A percentile compares a stretch with the other conserved stretches of the same genome.
Conservation (phyloP, 1,284 basidiomycete species). For the Rhizoctonia solani region DNA sequence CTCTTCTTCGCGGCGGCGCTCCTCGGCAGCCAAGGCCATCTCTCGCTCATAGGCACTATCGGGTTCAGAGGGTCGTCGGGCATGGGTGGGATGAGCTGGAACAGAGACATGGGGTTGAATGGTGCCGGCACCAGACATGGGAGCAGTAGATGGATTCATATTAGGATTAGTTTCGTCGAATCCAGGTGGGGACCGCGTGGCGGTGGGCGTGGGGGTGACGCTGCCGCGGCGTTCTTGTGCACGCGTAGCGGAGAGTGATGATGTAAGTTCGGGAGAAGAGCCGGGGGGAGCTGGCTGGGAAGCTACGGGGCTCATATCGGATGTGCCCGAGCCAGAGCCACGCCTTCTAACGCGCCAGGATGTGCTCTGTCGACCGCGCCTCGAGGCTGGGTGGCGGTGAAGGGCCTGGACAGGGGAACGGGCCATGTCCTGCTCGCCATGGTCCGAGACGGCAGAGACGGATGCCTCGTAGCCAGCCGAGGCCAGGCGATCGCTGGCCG, state of each 20-base stretch:
- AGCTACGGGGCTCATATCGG: conserved; percentile 25
- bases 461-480: conserved; percentile 69
- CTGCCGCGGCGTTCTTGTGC: conserved; percentile 20
- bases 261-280: conserved; percentile 16
- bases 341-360: conserved; percentile 8
- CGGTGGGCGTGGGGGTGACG: conserved; percentile 28
- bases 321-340: conserved; percentile 6
- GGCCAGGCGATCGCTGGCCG: conserved; percentile 61
- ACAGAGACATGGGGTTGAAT: too few species aligned
- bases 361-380: conserved; percentile 15
- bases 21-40: conserved; percentile 10
- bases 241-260: conserved; percentile 21
- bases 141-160: too few species aligned
- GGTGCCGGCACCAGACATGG: too few species aligned
- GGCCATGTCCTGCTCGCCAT: conserved; percentile 49
- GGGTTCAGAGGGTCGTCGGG: conserved; percentile 2
- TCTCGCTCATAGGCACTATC: conserved; percentile 21
- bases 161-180: conserved; percentile 1
- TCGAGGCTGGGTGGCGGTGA: conserved; percentile 21
- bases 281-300: too few species aligned
- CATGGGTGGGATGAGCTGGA: too few species aligned
- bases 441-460: conserved; percentile 63
- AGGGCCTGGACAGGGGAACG: conserved; percentile 16
- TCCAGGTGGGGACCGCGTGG: conserved; percentile 29
- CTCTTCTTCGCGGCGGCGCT: conserved; percentile 24